Conservation (phyloP, 106 monocot genomes). For the Platanthera zijinensis region DNA sequence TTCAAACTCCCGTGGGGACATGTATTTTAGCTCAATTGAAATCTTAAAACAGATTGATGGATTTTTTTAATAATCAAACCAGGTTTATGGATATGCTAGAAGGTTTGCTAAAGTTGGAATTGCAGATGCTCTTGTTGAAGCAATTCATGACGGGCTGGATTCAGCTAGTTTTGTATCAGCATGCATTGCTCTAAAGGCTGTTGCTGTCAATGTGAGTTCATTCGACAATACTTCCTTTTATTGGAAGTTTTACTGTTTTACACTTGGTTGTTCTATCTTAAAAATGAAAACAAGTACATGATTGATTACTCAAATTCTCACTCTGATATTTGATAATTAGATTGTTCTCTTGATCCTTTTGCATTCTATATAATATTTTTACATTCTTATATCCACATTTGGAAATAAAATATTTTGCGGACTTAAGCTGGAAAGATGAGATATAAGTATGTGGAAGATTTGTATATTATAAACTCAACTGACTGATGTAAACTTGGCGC, state of each 20-base stretch:
- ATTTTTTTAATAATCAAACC: conserved; percentile 13
- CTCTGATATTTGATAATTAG: not conserved
- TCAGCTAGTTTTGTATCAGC: conserved; percentile 46
- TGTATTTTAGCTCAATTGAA: not conserved
- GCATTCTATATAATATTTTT: not conserved
- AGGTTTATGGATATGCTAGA: conserved; percentile 93
- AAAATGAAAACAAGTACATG: not conserved
- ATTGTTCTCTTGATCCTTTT: not conserved
- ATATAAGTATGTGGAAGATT: not conserved
- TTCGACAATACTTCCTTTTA: not conserved
- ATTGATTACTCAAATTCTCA: not conserved
- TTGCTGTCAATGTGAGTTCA: conserved; percentile 90
- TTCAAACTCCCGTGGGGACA: not conserved
- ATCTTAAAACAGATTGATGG: conserved; percentile 62
- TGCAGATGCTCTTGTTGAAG: conserved; percentile 69
- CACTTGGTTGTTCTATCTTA: not conserved
- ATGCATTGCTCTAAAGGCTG: conserved; percentile 71
- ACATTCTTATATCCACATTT: not conserved
- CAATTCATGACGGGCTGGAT: conserved; percentile 36
- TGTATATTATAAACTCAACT: not conserved
- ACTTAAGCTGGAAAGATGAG: not conserved
- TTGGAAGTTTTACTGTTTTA: not conserved
- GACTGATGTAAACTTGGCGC: not conserved
- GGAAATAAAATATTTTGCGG: not conserved
- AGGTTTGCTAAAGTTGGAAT: conserved; percentile 78